These are phyloP conservation scores for Ampelomyces quisqualis DNA, from an alignment of 2,329 filamentous ascomycete genomes.

Conservation along the genomic window DNA sequence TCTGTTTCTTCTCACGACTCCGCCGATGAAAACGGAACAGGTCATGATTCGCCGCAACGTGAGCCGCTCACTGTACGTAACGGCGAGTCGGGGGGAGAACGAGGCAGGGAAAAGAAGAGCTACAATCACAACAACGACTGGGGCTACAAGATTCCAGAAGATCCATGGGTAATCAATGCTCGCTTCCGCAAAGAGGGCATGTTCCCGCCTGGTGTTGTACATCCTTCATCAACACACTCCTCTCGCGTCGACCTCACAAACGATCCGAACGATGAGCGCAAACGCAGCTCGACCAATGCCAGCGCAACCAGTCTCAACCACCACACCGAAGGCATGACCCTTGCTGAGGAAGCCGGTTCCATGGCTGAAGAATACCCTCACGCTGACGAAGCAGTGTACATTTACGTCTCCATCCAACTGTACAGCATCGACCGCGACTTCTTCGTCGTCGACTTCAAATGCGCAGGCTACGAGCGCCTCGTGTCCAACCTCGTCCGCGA, in stretches of 20 bases:
- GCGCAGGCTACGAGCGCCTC: conserved; percentile 92
- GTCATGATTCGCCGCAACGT: conserved; percentile 18
- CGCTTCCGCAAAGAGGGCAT: conserved; percentile 83
- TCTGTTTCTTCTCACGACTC: conserved; percentile 38
- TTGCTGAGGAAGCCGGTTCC: conserved; percentile 15
- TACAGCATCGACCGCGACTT: conserved; percentile 77
- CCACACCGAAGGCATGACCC: conserved; percentile 31
- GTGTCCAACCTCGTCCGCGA: conserved; percentile 51
- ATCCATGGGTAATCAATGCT: conserved; percentile 92
- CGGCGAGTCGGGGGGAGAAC: conserved; percentile 18
- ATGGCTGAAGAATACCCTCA: conserved; percentile 38
- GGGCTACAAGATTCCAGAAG: conserved; percentile 83
- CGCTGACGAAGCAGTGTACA: conserved; percentile 71
- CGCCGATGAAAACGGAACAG: conserved; percentile 19
- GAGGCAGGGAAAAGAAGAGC: conserved; percentile 45
- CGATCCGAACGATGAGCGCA: conserved; percentile 26
- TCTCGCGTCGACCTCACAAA: conserved; percentile 50
- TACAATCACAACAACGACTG: conserved; percentile 53
- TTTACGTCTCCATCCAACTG: conserved; percentile 83
- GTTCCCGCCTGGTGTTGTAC: conserved; percentile 55
- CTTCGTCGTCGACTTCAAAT: conserved; percentile 98
- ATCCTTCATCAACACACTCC: conserved; percentile 53
- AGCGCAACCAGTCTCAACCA: conserved; percentile 33
- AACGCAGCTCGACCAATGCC: conserved; percentile 37
- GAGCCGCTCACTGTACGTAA: conserved; percentile 38